phyloP scores from a whole-genome alignment of 306 rosid species.

The Pueraria montana region DNA sequence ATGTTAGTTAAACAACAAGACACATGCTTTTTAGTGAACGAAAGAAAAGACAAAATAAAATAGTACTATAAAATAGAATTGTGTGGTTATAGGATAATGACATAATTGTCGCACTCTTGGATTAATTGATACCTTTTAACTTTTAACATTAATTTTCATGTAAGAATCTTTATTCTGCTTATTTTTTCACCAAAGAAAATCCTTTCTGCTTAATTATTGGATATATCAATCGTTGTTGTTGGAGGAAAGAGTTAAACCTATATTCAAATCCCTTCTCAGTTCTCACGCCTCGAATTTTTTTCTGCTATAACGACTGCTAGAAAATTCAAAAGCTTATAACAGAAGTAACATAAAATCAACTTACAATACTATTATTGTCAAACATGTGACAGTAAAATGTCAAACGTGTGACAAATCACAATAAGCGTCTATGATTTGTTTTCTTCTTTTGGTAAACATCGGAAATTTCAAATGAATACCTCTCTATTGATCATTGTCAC shows the following conservation, averaged over 20 bases:
- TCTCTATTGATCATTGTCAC: not conserved
- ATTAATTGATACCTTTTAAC: not conserved
- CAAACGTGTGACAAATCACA: not conserved
- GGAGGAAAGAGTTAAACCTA: not conserved
- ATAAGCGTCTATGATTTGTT: conserved; percentile 16
- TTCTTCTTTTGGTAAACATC: conserved; percentile 37
- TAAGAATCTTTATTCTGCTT: not conserved
- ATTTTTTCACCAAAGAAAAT: not conserved
- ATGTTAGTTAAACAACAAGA: not conserved
- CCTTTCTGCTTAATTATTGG: not conserved
- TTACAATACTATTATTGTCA: not conserved
- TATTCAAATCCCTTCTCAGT: too few species aligned
- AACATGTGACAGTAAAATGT: not conserved
- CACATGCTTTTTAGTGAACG: not conserved
- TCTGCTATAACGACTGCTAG: too few species aligned
- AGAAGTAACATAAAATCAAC: not conserved
- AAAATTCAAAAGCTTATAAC: not conserved
- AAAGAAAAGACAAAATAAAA: not conserved
- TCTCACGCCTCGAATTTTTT: too few species aligned
- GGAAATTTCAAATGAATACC: conserved; percentile 29
- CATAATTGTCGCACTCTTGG: not conserved
- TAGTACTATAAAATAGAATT: too few species aligned
- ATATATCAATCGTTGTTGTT: not conserved
- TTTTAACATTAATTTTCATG: not conserved
- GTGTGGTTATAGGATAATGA: not conserved